Evolutionary conservation across 2,329 filamentous ascomycete genomes (phyloP).

Genomic region (Tolypocladium ophioglossoides): DNA sequence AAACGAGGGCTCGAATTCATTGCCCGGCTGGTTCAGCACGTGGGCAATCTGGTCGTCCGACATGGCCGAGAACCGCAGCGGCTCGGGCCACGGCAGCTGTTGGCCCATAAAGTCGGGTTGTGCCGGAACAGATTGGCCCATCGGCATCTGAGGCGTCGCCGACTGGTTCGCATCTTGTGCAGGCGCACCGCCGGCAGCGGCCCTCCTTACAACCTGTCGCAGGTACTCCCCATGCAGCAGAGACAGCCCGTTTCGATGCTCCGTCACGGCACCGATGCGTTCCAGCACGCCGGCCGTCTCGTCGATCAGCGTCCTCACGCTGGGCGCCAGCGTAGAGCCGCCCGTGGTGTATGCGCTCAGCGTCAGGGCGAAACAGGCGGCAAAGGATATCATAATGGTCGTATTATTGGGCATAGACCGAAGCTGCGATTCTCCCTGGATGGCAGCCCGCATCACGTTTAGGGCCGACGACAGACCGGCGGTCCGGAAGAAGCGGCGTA

Average conservation of each 20-base stretch:
- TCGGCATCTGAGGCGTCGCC: conserved; percentile 5
- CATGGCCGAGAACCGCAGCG: conserved; percentile 57
- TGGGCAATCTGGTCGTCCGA: conserved; percentile 59
- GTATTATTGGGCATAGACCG: conserved; percentile 73
- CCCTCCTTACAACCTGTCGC: conserved; percentile 30
- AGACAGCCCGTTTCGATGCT: conserved; percentile 57
- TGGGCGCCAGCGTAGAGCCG: conserved; percentile 48
- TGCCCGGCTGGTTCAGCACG: conserved; percentile 51
- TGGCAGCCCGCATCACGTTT: conserved; percentile 64
- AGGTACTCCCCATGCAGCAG: conserved; percentile 36
- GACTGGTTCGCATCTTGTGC: background rate
- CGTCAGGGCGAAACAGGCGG: conserved; percentile 57
- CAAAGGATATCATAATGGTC: conserved; percentile 69
- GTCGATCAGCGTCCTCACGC: conserved; percentile 53
- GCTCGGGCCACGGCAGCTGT: conserved; percentile 32
- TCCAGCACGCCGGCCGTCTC: conserved; percentile 60
- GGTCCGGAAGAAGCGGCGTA: conserved; percentile 62
- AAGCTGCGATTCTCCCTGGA: conserved; percentile 58
- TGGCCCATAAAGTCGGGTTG: conserved; percentile 16
- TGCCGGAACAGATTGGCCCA: conserved; percentile 11
- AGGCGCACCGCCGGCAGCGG: conserved; percentile 7
- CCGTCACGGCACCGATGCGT: conserved; percentile 54
- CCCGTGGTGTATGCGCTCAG: conserved; percentile 49
- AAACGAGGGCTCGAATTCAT: conserved; percentile 44
- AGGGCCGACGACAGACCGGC: conserved; percentile 61